Conservation (phyloP, 352 stramenopile species). For the Phytopythium kandeliae region DNA sequence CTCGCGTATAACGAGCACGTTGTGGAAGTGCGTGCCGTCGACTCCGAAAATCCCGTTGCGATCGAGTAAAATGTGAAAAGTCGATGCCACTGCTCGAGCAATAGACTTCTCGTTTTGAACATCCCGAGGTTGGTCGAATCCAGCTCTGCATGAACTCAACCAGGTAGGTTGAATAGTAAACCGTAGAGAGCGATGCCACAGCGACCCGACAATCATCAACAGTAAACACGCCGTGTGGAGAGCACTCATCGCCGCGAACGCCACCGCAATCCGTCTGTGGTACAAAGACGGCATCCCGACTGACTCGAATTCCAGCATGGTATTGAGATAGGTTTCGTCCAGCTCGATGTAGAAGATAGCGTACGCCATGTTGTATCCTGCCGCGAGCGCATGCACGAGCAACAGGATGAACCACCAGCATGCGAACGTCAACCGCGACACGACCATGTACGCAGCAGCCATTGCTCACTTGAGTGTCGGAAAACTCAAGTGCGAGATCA, state of each 20-base stretch:
- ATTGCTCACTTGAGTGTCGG: background rate
- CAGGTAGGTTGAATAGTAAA: constrained; percentile 7
- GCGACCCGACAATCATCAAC: constrained; percentile 15
- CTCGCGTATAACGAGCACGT: constrained; percentile 24
- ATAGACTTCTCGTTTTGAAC: background rate
- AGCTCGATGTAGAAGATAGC: constrained; percentile 22
- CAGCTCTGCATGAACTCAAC: background rate
- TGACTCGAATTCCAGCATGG: constrained; percentile 17
- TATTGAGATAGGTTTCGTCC: constrained; percentile 16
- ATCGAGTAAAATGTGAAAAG: constrained; percentile 9
- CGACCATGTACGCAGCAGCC: background rate
- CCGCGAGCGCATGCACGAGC: constrained; percentile 6
- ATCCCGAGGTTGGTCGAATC: too few relatives aligned
- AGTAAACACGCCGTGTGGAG: constrained; percentile 12
- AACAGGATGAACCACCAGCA: constrained; percentile 22
- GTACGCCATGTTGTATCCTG: constrained; percentile 13
- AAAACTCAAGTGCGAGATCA: too few relatives aligned
- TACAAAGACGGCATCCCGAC: constrained; percentile 18
- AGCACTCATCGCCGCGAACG: constrained; percentile 10
- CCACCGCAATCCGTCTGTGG: constrained; percentile 8
- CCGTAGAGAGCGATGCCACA: constrained; percentile 13
- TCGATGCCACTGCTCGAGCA: background rate
- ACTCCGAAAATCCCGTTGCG: constrained; percentile 18
- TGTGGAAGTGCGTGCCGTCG: constrained; percentile 17
- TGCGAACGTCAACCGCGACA: constrained; percentile 5